Evolutionary conservation across 73 alveolate genomes (phyloP).

Genomic region (Paramecium primaurelia): DNA sequence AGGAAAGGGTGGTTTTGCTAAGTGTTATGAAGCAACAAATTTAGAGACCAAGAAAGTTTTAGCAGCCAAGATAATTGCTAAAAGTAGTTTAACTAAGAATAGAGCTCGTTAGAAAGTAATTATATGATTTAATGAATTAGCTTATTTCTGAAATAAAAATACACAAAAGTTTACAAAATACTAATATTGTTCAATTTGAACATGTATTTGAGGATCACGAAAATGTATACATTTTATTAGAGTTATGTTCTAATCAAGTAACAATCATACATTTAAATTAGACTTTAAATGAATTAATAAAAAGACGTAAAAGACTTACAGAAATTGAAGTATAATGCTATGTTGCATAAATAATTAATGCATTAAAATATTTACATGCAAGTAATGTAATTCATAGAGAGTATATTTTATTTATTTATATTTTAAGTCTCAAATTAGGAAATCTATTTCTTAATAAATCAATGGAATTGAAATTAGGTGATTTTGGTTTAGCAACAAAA

Average conservation of each 20-base stretch:
- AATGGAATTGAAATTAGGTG: slow-evolving; percentile 84
- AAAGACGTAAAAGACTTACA: slow-evolving; percentile 89
- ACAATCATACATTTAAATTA: slow-evolving; percentile 49
- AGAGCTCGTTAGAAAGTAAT: slow-evolving; percentile 60
- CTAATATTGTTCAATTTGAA: slow-evolving; percentile 92
- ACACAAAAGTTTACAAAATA: slow-evolving; percentile 91
- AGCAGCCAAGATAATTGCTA: slow-evolving; percentile 62
- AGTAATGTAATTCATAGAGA: slow-evolving; percentile 83
- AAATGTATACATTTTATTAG: slow-evolving; percentile 88
- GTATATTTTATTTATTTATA: slow-evolving; percentile 36
- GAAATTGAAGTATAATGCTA: slow-evolving; percentile 96
- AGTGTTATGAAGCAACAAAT: slow-evolving; percentile 86
- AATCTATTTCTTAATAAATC: slow-evolving; percentile 83
- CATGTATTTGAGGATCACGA: slow-evolving; percentile 97
- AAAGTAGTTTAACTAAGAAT: slow-evolving; percentile 52
- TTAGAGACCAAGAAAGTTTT: slow-evolving; percentile 66
- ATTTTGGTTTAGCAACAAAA: slow-evolving; percentile 95
- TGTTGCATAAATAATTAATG: slow-evolving; percentile 81
- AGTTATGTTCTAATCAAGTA: slow-evolving; percentile 84
- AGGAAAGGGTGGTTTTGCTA: slow-evolving; percentile 95
- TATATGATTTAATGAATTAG: background rate
- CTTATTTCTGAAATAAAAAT: slow-evolving; percentile 95
- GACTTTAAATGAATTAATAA: slow-evolving; percentile 86
- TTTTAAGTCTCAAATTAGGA: slow-evolving; percentile 80
- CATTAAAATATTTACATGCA: slow-evolving; percentile 74